Conservation (phyloP, 2,329 filamentous ascomycete genomes). For the Fusarium sp. region DNA sequence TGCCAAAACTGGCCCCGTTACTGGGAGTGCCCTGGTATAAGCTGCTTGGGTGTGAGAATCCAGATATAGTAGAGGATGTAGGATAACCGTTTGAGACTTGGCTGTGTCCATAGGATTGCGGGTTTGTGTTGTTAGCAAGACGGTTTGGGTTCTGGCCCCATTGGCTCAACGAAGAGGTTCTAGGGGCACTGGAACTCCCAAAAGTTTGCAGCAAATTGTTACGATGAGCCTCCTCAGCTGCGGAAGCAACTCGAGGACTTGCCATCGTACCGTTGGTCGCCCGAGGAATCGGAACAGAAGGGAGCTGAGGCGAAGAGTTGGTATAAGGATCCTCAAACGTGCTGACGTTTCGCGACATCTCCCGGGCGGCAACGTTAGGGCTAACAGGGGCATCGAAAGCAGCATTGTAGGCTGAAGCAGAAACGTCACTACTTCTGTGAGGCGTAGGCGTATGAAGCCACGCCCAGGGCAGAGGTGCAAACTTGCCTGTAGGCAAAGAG, state of each 20-base stretch:
- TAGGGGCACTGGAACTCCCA: slow-evolving; percentile 41
- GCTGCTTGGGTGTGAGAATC: slow-evolving; percentile 64
- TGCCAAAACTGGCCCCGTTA: slow-evolving; percentile 40
- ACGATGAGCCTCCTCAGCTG: slow-evolving; percentile 50
- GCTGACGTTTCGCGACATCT: slow-evolving; percentile 20
- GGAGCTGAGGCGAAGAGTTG: slow-evolving; percentile 44
- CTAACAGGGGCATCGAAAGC: slow-evolving; percentile 46
- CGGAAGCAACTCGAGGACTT: slow-evolving; percentile 35
- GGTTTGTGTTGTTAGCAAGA: slow-evolving; percentile 31
- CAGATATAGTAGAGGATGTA: slow-evolving; percentile 48
- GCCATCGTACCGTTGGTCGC: slow-evolving; percentile 33
- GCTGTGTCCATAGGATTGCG: slow-evolving; percentile 38
- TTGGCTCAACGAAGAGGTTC: slow-evolving; percentile 49
- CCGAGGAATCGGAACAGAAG: slow-evolving; percentile 16
- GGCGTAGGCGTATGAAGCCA: slow-evolving; percentile 59
- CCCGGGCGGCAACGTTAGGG: slow-evolving; percentile 41
- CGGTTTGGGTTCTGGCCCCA: slow-evolving; percentile 46
- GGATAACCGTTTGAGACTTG: slow-evolving; percentile 28
- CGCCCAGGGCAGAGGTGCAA: slow-evolving; percentile 62
- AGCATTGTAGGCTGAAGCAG: slow-evolving; percentile 38
- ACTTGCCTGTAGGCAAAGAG: slow-evolving; percentile 49
- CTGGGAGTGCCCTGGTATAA: slow-evolving; percentile 62
- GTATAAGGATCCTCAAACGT: slow-evolving; percentile 50
- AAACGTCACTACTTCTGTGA: slow-evolving; percentile 38
- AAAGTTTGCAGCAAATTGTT: slow-evolving; percentile 54